These are phyloP conservation scores for Fragaria iinumae DNA, from an alignment of 306 rosid genomes.

Conservation along the genomic window DNA sequence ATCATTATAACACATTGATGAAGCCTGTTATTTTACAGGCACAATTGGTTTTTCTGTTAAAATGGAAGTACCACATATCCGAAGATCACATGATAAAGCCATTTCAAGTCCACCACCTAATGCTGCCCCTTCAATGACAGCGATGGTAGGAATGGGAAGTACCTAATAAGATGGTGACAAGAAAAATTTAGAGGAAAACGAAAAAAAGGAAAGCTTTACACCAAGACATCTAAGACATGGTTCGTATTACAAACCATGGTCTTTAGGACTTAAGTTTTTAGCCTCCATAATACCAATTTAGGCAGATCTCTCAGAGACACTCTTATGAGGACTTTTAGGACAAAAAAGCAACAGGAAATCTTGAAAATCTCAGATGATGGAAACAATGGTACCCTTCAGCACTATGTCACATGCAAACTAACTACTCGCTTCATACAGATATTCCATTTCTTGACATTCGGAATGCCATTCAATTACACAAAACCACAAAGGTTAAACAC, in stretches of 20 bases:
- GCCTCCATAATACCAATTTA: not conserved
- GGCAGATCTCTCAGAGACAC: not conserved
- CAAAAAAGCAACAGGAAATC: not conserved
- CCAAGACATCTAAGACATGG: not conserved
- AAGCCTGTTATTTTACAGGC: conserved; percentile 20
- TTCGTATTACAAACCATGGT: not conserved
- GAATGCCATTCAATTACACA: conserved; percentile 10
- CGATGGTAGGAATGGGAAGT: conserved; percentile 72
- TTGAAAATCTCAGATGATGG: conserved; percentile 8
- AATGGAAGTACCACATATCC: conserved; percentile 75
- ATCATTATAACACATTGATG: conserved; percentile 16
- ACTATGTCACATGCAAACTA: not conserved
- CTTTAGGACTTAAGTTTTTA: not conserved
- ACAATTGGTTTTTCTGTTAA: conserved; percentile 10
- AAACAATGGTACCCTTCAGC: not conserved
- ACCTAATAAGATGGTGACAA: conserved; percentile 46
- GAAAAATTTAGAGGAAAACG: not conserved
- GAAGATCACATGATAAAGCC: conserved; percentile 91
- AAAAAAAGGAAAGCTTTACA: not conserved
- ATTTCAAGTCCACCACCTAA: conserved; percentile 97
- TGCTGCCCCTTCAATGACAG: conserved; percentile 90
- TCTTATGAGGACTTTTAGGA: not conserved
- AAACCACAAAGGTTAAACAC: conserved; percentile 21
- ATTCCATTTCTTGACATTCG: conserved; percentile 14
- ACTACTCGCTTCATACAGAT: conserved; percentile 1